Evolutionary conservation across 2,329 filamentous ascomycete genomes (phyloP).

Genomic region (Mycocentrospora acerina): DNA sequence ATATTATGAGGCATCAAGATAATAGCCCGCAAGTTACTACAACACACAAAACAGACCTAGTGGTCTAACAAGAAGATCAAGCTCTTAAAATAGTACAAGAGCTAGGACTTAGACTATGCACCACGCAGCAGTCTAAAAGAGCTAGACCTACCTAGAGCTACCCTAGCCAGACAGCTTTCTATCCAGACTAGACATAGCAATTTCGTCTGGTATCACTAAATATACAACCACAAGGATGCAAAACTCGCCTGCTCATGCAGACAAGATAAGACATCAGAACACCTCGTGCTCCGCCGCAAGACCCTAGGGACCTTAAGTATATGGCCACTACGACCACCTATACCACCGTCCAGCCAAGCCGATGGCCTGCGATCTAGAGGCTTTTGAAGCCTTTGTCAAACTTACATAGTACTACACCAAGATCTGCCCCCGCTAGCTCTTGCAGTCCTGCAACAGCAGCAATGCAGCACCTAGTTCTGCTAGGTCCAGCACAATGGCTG

Average conservation of each 20-base stretch:
- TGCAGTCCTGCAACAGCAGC: slow-evolving; percentile 1
- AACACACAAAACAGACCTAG: neutral
- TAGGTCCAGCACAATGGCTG: too few relatives aligned
- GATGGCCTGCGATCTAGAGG: slow-evolving; percentile 2
- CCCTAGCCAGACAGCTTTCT: slow-evolving; percentile 4
- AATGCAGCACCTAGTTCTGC: slow-evolving; percentile 2
- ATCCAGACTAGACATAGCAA: slow-evolving; percentile 5
- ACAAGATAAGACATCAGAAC: slow-evolving; percentile 1
- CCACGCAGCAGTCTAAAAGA: neutral
- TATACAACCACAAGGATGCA: slow-evolving; percentile 8
- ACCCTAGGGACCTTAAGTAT: neutral
- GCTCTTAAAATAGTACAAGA: slow-evolving; percentile 6
- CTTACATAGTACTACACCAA: slow-evolving; percentile 7
- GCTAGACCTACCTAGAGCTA: slow-evolving; percentile 5
- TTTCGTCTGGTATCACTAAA: slow-evolving; percentile 9
- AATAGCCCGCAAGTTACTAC: slow-evolving; percentile 1
- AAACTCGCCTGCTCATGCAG: slow-evolving; percentile 2
- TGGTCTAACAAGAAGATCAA: slow-evolving; percentile 3
- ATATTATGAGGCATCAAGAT: neutral
- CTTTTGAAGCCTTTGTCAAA: slow-evolving; percentile 2
- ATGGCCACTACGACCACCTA: slow-evolving; percentile 6
- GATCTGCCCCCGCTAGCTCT: neutral
- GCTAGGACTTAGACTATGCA: slow-evolving; percentile 3
- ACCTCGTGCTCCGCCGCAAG: slow-evolving; percentile 2
- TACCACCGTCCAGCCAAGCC: too few relatives aligned